Percentiles rank a stretch among this genome's conserved stretches.
Conservation (phyloP, 1,139 yeast species). For the Debaryomyces sp. region DNA sequence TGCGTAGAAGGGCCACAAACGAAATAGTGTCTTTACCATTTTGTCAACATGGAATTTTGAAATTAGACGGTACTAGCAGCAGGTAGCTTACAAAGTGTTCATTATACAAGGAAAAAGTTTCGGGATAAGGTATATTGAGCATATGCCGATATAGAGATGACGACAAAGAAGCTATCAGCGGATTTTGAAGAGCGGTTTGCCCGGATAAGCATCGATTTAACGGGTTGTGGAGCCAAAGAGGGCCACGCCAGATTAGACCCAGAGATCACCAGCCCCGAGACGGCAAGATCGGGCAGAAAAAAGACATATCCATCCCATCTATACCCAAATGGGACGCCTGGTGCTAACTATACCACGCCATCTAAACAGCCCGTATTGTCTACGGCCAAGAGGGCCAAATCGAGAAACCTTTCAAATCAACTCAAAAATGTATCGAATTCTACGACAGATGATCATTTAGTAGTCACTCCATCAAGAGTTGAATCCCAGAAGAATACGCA, state of each 20-base stretch:
- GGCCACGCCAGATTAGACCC: background rate
- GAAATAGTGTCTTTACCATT: background rate
- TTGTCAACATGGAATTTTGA: background rate
- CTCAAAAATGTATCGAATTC: background rate
- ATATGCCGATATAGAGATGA: background rate
- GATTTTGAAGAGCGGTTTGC: conserved; percentile 33
- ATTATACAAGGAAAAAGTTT: background rate
- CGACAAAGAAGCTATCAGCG: conserved; percentile 9
- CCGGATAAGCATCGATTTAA: conserved; percentile 22
- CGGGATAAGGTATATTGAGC: background rate
- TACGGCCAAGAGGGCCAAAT: conserved; percentile 25
- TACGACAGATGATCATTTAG: background rate
- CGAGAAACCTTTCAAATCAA: conserved; percentile 12
- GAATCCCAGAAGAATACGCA: background rate
- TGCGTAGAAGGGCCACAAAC: background rate
- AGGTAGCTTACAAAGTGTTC: background rate
- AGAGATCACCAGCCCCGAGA: conserved; percentile 13
- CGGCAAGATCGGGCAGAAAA: conserved; percentile 16
- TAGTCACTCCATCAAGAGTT: conserved; percentile 4
- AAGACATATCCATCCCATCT: conserved; percentile 26
- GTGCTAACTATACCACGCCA: conserved; percentile 11
- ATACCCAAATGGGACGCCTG: conserved; percentile 17
- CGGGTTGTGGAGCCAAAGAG: background rate
- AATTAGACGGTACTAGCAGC: background rate
- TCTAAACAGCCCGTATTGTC: conserved; percentile 17